Evolutionary conservation across 2,329 filamentous ascomycete species (phyloP), one percentile per base, ranked within the genome.

Genomic region (Tolypocladium paradoxum): DNA sequence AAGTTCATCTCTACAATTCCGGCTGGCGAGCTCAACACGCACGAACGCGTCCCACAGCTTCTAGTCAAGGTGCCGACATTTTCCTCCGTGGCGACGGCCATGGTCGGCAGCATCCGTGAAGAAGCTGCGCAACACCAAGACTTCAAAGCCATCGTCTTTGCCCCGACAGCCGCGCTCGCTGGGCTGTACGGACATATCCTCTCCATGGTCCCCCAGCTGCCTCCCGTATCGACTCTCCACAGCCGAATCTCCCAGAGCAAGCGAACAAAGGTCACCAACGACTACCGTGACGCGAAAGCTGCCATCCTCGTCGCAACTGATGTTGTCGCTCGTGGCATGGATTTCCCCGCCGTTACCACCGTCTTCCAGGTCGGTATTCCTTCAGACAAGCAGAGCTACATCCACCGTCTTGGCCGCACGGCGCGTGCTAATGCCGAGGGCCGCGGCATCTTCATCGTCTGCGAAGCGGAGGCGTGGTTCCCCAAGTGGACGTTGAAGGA

Each of bases 91-190:
- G 76, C 70, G 53, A 76, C 72, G 61, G 81, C 66, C 50, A 76
- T 85, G 60, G 75, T 84, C 52, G 78, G 79, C 36, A 76, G 82
- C 54, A 71, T 85, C 20, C 69, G 71, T 3, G 65, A 73, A 53
- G 77, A 81, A 57, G 64, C 67, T 11, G 61, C 65, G 4, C 64
- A 65, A 49, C 61, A 65, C 12, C 68, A 71, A 6, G 75, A 77
- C 1, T 91, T 95, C 79, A 95, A 95, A 71, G 87, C 87, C 33
- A 90, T 95, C 59, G 72, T 92, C 36, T 95, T 92, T 70, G 86
- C 86, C 58, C 85, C 85, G 52, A 81, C 79, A 0, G 78, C 79
- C 3, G 73, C 71, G 2, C 70, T 74, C 1, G 77, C 76, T 5
- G 76, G 74, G 40, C 74, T 81, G 48, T 77, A 81, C 61, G 70